These are phyloP conservation scores for Guadua angustifolia DNA, from an alignment of 176 grass and related monocot genomes.

Conservation along the genomic window DNA sequence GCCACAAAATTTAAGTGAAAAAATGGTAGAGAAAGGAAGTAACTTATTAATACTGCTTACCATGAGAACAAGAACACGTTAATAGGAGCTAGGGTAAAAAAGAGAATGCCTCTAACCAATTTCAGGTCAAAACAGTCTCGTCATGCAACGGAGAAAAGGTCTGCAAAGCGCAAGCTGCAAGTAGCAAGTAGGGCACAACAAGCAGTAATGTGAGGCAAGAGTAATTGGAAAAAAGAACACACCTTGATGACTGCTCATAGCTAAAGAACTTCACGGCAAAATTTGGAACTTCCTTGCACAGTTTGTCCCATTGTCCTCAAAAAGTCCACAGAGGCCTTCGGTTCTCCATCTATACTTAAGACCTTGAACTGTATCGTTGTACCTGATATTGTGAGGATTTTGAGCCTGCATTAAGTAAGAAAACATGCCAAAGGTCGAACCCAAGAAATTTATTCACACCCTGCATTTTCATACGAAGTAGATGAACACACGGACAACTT, in stretches of 20 bases:
- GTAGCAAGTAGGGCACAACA: slow-evolving; percentile 8
- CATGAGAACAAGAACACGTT: neutral
- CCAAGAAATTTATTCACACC: neutral
- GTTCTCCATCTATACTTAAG: slow-evolving; percentile 93
- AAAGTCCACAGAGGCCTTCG: slow-evolving; percentile 86
- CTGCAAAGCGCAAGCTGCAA: slow-evolving; percentile 38
- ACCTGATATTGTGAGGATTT: slow-evolving; percentile 96
- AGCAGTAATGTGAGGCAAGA: slow-evolving; percentile 4
- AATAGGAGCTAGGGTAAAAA: slow-evolving; percentile 2
- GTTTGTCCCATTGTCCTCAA: slow-evolving; percentile 97
- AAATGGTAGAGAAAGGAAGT: slow-evolving; percentile 18
- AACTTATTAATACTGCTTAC: neutral
- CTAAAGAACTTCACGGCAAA: slow-evolving; percentile 99
- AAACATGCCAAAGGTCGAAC: neutral
- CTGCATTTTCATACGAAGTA: neutral
- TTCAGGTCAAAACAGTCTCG: slow-evolving; percentile 40
- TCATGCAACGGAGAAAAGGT: slow-evolving; percentile 12
- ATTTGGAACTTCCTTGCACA: slow-evolving; percentile 98
- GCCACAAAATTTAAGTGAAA: slow-evolving; percentile 83
- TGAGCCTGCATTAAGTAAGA: slow-evolving; percentile 65
- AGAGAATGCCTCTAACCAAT: slow-evolving; percentile 39
- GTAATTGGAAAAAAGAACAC: slow-evolving; percentile 10
- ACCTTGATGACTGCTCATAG: slow-evolving; percentile 95
- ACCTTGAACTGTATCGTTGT: slow-evolving; percentile 95
- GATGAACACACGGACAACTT: neutral